phyloP scores from a whole-genome alignment of 192 early-diverging fungal genomes.

The Backusella macrospora region DNA sequence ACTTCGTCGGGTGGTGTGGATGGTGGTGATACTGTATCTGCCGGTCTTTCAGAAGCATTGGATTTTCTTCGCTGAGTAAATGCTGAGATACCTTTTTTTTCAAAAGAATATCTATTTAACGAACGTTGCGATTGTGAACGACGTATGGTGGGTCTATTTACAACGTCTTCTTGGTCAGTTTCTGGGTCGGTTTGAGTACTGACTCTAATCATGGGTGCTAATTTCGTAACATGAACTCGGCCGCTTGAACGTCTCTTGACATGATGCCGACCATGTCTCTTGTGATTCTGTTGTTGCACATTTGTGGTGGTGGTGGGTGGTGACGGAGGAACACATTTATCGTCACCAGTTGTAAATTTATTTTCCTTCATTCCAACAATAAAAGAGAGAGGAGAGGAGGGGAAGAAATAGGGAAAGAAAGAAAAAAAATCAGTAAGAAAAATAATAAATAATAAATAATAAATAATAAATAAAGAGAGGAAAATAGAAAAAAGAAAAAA shows the following conservation, averaged over 20 bases:
- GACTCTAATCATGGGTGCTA: slow-evolving; percentile 25
- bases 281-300: background rate
- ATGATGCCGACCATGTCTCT: slow-evolving; percentile 27
- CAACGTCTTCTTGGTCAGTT: background rate
- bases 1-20: background rate
- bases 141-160: slow-evolving; percentile 9
- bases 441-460: background rate
- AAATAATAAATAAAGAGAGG: background rate
- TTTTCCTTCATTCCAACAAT: slow-evolving; percentile 9
- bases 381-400: background rate
- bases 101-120: slow-evolving; percentile 21
- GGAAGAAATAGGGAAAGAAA: background rate
- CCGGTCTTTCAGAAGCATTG: background rate
- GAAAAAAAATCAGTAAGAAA: background rate
- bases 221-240: slow-evolving; percentile 33
- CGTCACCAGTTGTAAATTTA: slow-evolving; percentile 17
- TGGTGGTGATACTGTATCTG: background rate
- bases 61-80: slow-evolving; percentile 17
- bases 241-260: slow-evolving; percentile 33
- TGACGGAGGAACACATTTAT: background rate
- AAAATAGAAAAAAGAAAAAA: background rate
- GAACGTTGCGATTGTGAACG: slow-evolving; percentile 17
- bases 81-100: slow-evolving; percentile 12
- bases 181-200: slow-evolving; percentile 17
- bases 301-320: background rate